Evolutionary conservation across 352 stramenopile genomes (phyloP).

Genomic region (Phytophthora agathidicida): DNA sequence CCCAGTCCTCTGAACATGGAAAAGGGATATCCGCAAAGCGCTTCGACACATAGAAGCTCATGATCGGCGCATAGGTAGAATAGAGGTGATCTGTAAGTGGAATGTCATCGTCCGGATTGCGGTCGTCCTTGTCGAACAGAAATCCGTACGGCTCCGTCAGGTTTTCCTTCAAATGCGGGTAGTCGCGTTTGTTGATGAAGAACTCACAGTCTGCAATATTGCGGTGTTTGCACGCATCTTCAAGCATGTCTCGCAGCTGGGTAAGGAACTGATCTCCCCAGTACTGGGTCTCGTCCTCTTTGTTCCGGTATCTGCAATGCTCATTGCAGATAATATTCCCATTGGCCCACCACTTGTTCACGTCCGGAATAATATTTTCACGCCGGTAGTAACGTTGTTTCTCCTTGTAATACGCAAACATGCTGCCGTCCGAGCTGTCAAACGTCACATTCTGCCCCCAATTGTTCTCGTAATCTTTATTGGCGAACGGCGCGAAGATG

Average conservation of each 20-base stretch:
- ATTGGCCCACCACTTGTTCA: conserved; percentile 98
- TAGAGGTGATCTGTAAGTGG: conserved; percentile 92
- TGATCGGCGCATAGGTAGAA: conserved; percentile 95
- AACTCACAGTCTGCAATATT: conserved; percentile 99
- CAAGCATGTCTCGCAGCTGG: conserved; percentile 97
- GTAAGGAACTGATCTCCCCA: conserved; percentile 98
- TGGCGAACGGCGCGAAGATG: conserved; percentile 98
- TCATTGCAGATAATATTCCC: conserved; percentile 99
- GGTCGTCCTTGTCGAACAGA: conserved; percentile 97
- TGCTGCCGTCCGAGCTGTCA: conserved; percentile 87
- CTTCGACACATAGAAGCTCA: conserved; percentile 97
- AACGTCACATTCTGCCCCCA: conserved; percentile 94
- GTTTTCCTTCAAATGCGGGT: conserved; percentile 99
- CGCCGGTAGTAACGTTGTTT: conserved; percentile 81
- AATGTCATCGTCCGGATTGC: conserved; percentile 93
- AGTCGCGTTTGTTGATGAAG: conserved; percentile 99
- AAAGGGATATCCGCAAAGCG: conserved; percentile 98
- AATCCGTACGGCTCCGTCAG: conserved; percentile 98
- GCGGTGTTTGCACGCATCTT: conserved; percentile 94
- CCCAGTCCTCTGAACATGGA: conserved; percentile 96
- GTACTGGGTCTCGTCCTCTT: conserved; percentile 94
- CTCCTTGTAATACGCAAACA: conserved; percentile 93
- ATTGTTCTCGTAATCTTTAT: conserved; percentile 97
- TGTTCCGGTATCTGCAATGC: conserved; percentile 87
- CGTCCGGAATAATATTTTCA: conserved; percentile 84